Percentiles rank a stretch among this genome's conserved stretches.
phyloP scores from a whole-genome alignment of 208 protist genomes.

The Blechomonas ayalai region DNA sequence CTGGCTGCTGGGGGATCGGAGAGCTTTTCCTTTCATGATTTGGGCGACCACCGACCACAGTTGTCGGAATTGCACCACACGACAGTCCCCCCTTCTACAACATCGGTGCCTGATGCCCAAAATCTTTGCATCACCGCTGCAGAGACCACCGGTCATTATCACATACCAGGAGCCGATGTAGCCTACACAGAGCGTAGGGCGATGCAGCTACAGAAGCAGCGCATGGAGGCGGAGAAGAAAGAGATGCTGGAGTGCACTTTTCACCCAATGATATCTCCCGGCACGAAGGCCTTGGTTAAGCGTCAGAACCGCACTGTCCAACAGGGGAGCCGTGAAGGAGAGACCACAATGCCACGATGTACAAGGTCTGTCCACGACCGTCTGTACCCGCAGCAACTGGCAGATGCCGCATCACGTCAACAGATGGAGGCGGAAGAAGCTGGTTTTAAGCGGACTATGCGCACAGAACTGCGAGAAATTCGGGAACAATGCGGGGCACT shows the following conservation, averaged over 20 bases:
- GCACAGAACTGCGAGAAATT: conserved; percentile 34
- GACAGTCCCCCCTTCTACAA: too few species aligned
- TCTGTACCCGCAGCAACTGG: conserved; percentile 45
- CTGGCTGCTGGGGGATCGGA: not conserved
- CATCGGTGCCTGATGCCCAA: too few species aligned
- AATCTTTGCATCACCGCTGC: too few species aligned
- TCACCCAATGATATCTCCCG: conserved; percentile 51
- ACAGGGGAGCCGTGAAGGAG: not conserved
- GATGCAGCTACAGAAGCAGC: conserved; percentile 15
- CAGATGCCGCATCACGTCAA: conserved; percentile 9
- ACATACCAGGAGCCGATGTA: not conserved
- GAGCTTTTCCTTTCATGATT: conserved; percentile 3
- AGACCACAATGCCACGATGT: not conserved
- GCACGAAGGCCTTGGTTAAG: conserved; percentile 37
- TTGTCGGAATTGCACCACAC: too few species aligned
- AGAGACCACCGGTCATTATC: too few species aligned
- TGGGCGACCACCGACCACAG: conserved; percentile 2
- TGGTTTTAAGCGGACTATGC: conserved; percentile 17
- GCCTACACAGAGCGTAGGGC: not conserved
- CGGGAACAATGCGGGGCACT: conserved; percentile 24
- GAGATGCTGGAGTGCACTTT: conserved; percentile 74
- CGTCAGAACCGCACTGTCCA: conserved; percentile 14
- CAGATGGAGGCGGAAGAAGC: conserved; percentile 31
- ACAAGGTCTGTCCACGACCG: conserved; percentile 47
- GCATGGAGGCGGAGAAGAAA: conserved; percentile 26